Evolutionary conservation across 805 yeast genomes (phyloP).

Genomic region (Nakazawaea wickerhamii): DNA sequence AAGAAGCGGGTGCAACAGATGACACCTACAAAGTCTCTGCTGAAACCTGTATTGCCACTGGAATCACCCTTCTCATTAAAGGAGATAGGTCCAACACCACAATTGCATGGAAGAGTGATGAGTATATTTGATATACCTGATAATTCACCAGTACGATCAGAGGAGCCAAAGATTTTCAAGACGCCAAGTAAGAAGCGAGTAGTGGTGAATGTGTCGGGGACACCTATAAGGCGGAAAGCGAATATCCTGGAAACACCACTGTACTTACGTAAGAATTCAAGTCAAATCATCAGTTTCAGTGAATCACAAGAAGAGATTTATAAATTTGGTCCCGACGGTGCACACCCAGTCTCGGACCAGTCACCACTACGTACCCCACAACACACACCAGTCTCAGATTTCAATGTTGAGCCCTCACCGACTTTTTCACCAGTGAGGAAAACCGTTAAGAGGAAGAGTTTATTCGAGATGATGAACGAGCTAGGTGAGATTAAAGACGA

Average conservation of each 20-base stretch:
- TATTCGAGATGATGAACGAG: slow-evolving; percentile 45
- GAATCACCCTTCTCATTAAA: slow-evolving; percentile 13
- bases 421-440: slow-evolving; percentile 16
- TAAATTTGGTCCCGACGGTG: neutral
- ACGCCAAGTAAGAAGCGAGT: slow-evolving; percentile 21
- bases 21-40: too few relatives aligned
- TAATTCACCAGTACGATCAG: neutral
- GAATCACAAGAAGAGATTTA: neutral
- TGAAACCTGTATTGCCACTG: too few relatives aligned
- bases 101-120: slow-evolving; percentile 68
- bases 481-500: slow-evolving; percentile 30
- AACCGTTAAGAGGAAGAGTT: slow-evolving; percentile 14
- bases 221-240: slow-evolving; percentile 17
- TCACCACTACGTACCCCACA: neutral
- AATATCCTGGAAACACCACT: slow-evolving; percentile 10
- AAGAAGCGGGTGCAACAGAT: slow-evolving; percentile 4
- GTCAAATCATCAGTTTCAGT: neutral
- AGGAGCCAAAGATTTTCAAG: slow-evolving; percentile 20
- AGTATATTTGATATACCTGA: slow-evolving; percentile 58
- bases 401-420: slow-evolving; percentile 26
- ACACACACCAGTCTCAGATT: neutral
- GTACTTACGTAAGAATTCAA: slow-evolving; percentile 2
- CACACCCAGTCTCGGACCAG: neutral
- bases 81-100: slow-evolving; percentile 85
- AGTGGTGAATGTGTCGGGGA: neutral